These are phyloP conservation scores for Cucurbita maxima DNA, from an alignment of 306 rosid genomes.

Conservation along the genomic window DNA sequence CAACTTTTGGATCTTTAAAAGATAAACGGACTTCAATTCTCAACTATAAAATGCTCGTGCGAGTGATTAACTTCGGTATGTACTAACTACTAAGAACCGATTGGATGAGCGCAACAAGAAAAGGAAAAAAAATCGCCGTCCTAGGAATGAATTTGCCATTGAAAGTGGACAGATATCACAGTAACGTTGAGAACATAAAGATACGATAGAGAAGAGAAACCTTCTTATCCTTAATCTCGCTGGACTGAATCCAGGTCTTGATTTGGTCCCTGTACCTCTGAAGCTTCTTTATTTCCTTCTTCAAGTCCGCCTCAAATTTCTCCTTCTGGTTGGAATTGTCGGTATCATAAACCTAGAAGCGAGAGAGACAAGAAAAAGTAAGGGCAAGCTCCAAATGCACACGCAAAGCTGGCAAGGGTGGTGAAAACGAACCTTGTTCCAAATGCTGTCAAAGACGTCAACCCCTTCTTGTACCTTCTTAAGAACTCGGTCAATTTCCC, in stretches of 20 bases:
- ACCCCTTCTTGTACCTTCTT: constrained; percentile 98
- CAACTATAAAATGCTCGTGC: neutral
- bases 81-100: neutral
- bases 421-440: constrained; percentile 65
- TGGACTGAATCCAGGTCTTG: constrained; percentile 96
- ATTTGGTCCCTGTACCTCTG: constrained; percentile 94
- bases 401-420: neutral
- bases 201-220: constrained; percentile 15
- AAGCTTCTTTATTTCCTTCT: constrained; percentile 94
- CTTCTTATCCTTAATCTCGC: constrained; percentile 97
- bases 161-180: neutral
- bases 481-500: constrained; percentile 95
- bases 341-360: constrained; percentile 69
- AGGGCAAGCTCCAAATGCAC: neutral
- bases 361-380: neutral
- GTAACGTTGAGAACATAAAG: neutral
- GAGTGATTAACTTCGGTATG: neutral
- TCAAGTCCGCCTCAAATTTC: constrained; percentile 94
- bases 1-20: neutral
- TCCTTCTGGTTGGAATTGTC: constrained; percentile 98
- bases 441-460: constrained; percentile 84
- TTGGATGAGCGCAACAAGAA: neutral
- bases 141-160: neutral
- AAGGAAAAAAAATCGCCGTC: neutral
- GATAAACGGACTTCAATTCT: neutral